phyloP scores from a whole-genome alignment of 2,329 filamentous ascomycete species.

The Monosporascus sp. region DNA sequence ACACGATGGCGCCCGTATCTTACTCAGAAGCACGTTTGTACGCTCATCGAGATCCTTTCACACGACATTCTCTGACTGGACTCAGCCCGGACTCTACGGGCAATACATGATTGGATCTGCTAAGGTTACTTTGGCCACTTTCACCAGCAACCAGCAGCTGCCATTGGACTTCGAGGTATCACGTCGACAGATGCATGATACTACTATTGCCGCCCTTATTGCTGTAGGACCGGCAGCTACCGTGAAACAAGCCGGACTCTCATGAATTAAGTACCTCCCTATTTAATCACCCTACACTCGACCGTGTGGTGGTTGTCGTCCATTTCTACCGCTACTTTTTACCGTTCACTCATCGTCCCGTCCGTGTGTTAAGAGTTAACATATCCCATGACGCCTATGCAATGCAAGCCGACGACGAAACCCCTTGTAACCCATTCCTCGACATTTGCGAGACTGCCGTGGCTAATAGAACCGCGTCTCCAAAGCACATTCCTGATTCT shows the following conservation, averaged over 20 bases:
- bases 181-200: neutral
- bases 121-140: neutral
- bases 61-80: neutral
- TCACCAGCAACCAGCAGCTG: neutral
- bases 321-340: conserved; percentile 5
- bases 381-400: conserved; percentile 32
- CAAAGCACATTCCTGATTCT: conserved; percentile 1
- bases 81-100: neutral
- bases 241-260: neutral
- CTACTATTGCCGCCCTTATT: neutral
- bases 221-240: neutral
- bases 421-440: conserved; percentile 20
- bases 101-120: neutral
- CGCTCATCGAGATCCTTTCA: no score
- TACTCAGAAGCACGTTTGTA: neutral
- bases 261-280: neutral
- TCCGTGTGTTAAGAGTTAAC: conserved; percentile 18
- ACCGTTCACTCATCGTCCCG: conserved; percentile 6
- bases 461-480: neutral
- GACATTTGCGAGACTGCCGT: conserved; percentile 13
- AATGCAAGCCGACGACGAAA: conserved; percentile 33
- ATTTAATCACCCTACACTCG: neutral
- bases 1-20: neutral
- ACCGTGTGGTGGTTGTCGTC: neutral
- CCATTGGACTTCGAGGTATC: neutral